Evolutionary conservation across 768 basidiomycete genomes (phyloP), one percentile per base, ranked within the genome.

Genomic region (Coprinopsis strossmayeri): DNA sequence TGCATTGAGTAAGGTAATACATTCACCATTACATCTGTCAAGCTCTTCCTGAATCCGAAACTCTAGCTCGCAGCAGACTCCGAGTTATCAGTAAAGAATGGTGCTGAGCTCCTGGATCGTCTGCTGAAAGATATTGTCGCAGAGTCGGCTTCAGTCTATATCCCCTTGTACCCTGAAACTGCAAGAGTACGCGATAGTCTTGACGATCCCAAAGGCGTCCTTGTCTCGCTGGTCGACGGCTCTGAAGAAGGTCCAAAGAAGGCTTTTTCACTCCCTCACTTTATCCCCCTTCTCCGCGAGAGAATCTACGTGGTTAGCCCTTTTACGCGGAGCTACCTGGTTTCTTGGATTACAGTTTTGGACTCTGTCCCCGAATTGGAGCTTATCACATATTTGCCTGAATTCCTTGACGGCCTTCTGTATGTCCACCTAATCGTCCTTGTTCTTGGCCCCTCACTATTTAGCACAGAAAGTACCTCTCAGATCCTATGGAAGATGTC

Each of bases 61-160:
- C 21, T 46, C 57, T 59, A 98, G 95, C 89, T 99, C 51, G 89
- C 91, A 7, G 91, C 95, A 18, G 96, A 99, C 64, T 87, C 91
- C 0, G 95, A 98, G 57, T 59, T 90, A 30, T 95, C 96, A 1
- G 95, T 99, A 52, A 95, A 96, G 79, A 98, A 97, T 59, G 95
- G 95, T 1, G 94, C 96, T 1, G 96, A 99, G 64, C 78, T 99
- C 24, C 77, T 98, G 49, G 96, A 99, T 64, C 81, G 95, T 17
- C 78, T 97, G n/a, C 78, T 99, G 57, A 97, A 98, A 61, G 96
- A 99, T 57, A 95, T 97, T 41, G 95, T 98, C 3, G 87, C 93
- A 11, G 96, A 98, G 66, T 90, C 91, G 5, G 96, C 95, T 1
- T 91, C 93, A 0, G 86, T 89, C 28, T 97, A 96, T 62, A 84